phyloP scores from a whole-genome alignment of 352 stramenopile species.

The Phytophthora pisi region DNA sequence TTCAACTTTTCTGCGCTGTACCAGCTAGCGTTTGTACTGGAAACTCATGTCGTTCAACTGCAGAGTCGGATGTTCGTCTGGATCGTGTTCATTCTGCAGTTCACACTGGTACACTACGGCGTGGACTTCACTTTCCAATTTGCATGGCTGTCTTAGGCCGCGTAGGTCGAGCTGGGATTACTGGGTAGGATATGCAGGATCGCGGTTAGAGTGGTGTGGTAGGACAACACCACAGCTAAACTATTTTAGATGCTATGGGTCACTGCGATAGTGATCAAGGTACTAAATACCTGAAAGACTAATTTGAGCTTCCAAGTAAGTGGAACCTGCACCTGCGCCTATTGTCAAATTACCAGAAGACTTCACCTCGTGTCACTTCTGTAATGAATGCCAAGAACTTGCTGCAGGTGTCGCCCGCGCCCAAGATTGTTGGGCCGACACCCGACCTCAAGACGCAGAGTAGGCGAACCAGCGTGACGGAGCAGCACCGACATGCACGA shows the following conservation, averaged over 20 bases:
- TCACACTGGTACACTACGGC: conserved; percentile 27
- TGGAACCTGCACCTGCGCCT: no score
- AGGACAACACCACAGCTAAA: no score
- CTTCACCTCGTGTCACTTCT: background rate
- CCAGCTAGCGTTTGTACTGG: conserved; percentile 33
- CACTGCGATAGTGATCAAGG: background rate
- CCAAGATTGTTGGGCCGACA: background rate
- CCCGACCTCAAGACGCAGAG: background rate
- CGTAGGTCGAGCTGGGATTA: background rate
- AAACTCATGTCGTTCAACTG: conserved; percentile 26
- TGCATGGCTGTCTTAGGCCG: conserved; percentile 7
- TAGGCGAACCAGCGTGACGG: conserved; percentile 6
- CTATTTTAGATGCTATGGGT: background rate
- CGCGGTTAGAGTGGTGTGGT: no score
- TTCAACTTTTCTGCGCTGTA: conserved; percentile 30
- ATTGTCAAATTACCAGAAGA: background rate
- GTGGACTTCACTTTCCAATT: conserved; percentile 28
- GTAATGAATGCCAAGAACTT: conserved; percentile 3
- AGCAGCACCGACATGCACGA: background rate
- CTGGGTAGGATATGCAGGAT: no score
- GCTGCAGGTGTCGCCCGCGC: conserved; percentile 4
- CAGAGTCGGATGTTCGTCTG: conserved; percentile 31
- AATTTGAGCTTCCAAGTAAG: background rate
- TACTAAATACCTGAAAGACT: background rate
- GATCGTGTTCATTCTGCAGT: conserved; percentile 31